Conservation (phyloP, 2,329 filamentous ascomycete genomes). For the Sclerotinia glacialis region DNA sequence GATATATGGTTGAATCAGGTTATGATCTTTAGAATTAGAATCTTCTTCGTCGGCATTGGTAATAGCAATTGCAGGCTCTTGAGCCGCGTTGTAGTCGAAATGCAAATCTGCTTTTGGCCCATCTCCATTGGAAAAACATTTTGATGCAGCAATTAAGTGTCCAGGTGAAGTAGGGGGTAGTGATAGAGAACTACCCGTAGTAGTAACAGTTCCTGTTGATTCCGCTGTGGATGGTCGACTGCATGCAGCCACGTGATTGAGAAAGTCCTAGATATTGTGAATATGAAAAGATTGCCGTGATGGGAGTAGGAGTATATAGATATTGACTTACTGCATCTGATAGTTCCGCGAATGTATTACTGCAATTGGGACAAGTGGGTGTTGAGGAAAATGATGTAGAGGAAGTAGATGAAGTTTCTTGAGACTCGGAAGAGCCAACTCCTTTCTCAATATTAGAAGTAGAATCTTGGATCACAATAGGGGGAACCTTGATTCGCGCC, state of each 20-base stretch:
- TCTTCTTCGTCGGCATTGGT: conserved; percentile 20
- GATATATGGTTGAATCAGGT: conserved; percentile 26
- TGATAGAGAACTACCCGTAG: conserved; percentile 30
- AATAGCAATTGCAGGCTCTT: conserved; percentile 21
- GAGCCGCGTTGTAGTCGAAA: conserved; percentile 21
- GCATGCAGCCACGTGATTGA: conserved; percentile 36
- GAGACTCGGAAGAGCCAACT: conserved; percentile 19
- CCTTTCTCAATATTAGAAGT: conserved; percentile 14
- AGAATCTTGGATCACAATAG: conserved; percentile 21
- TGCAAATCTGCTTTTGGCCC: conserved; percentile 18
- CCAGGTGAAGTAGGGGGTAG: conserved; percentile 27
- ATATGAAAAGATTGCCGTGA: conserved; percentile 17
- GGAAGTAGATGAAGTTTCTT: conserved; percentile 22
- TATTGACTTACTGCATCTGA: conserved; percentile 22
- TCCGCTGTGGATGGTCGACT: conserved; percentile 28
- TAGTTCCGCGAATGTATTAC: conserved; percentile 16
- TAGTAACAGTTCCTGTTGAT: conserved; percentile 25
- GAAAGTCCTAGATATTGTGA: conserved; percentile 35
- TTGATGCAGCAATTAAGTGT: conserved; percentile 9
- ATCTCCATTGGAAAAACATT: conserved; percentile 20
- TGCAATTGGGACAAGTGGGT: conserved; percentile 24
- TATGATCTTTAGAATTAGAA: not conserved
- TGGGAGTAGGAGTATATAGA: not conserved
- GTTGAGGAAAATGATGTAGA: conserved; percentile 20
- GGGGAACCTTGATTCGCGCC: conserved; percentile 24